Conservation (phyloP, 2,329 filamentous ascomycete species). For the Aspergillus caelatus region DNA sequence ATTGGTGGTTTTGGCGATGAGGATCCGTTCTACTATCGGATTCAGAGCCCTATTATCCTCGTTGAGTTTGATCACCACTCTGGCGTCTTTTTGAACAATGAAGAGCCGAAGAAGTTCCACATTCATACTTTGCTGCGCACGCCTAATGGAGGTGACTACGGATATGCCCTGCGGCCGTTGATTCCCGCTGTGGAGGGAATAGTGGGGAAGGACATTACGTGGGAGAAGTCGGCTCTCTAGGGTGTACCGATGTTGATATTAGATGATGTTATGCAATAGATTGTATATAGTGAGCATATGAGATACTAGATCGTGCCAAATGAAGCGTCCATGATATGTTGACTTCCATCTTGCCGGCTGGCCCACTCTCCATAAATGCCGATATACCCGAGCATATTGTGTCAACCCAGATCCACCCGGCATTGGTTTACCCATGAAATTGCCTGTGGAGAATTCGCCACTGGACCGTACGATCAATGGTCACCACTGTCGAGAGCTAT, state of each 20-base stretch:
- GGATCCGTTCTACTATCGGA: conserved; percentile 75
- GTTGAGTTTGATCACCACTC: conserved; percentile 81
- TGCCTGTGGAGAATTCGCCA: neutral
- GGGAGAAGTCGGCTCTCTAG: conserved; percentile 23
- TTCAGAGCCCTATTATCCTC: conserved; percentile 75
- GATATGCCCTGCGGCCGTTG: conserved; percentile 53
- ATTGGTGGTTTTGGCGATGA: conserved; percentile 69
- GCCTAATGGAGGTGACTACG: conserved; percentile 78
- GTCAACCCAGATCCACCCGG: neutral
- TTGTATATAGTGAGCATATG: neutral
- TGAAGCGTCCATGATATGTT: neutral
- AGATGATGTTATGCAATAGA: conserved; percentile 1
- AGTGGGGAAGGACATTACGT: conserved; percentile 41
- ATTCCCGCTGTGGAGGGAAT: conserved; percentile 39
- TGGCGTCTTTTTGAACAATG: conserved; percentile 74
- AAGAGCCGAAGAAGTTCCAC: conserved; percentile 75
- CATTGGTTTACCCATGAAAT: neutral
- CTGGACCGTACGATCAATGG: neutral
- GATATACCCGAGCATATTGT: neutral
- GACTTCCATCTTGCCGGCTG: neutral
- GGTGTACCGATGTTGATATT: neutral
- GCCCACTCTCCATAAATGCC: neutral
- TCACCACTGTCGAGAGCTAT: neutral
- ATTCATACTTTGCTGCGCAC: conserved; percentile 73
- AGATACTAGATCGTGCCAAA: neutral